A percentile compares a stretch with the other conserved stretches of the same genome.
phyloP scores from a whole-genome alignment of 768 basidiomycete species.

The Thelephora ganbajun region DNA sequence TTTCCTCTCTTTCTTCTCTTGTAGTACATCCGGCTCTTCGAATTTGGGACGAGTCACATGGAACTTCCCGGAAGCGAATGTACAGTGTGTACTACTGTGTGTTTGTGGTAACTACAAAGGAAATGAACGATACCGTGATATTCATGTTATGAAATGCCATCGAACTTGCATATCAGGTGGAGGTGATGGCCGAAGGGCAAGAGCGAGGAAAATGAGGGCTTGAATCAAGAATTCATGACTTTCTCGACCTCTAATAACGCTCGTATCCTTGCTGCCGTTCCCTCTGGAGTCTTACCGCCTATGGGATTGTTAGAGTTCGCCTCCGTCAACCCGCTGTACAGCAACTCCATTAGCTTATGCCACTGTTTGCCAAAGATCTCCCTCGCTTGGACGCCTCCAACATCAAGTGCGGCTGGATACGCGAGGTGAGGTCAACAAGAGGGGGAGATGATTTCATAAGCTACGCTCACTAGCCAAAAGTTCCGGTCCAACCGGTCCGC shows the following conservation, averaged over 20 bases:
- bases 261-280: constrained; percentile 47
- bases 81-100: no score
- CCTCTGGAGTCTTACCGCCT: constrained; percentile 48
- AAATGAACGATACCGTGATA: no score
- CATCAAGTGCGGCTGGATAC: constrained; percentile 50
- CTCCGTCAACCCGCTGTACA: constrained; percentile 48
- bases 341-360: constrained; percentile 52
- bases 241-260: constrained; percentile 54
- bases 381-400: constrained; percentile 46
- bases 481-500: constrained; percentile 43
- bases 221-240: constrained; percentile 24
- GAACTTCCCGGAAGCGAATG: no score
- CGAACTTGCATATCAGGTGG: no score
- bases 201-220: not conserved
- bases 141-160: no score
- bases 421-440: constrained; percentile 1
- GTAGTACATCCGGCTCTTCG: no score
- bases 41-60: no score
- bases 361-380: constrained; percentile 68
- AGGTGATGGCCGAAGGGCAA: no score
- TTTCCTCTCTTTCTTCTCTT: no score
- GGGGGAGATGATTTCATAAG: not conserved
- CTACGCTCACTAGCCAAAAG: constrained; percentile 48
- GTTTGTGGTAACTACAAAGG: no score
- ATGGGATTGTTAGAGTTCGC: constrained; percentile 33